These are phyloP conservation scores for Euphorbia lathyris DNA, from an alignment of 345 rosid genomes.

Conservation along the genomic window DNA sequence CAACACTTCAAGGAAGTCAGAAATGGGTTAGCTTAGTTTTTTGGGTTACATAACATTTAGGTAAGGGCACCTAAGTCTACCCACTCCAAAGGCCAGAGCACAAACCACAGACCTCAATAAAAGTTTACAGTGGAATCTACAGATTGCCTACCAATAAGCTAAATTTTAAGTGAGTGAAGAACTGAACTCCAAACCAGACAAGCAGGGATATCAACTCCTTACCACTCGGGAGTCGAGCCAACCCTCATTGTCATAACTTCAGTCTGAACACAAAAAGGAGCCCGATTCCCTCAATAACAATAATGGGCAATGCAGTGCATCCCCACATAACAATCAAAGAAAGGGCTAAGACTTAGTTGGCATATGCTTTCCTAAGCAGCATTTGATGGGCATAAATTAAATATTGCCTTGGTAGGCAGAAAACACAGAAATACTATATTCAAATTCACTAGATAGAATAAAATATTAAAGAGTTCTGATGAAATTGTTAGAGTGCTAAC, in stretches of 20 bases:
- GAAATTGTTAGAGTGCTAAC: slow-evolving; percentile 30
- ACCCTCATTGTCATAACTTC: no score
- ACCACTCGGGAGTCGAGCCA: no score
- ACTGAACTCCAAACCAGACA: no score
- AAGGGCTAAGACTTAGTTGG: neutral
- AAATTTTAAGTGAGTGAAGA: no score
- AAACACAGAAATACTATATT: neutral
- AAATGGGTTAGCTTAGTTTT: neutral
- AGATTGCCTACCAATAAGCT: no score
- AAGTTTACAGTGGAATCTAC: no score
- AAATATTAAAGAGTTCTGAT: neutral
- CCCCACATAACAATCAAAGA: neutral
- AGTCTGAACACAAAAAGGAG: neutral
- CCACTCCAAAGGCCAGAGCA: no score
- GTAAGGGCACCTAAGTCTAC: no score
- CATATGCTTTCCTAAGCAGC: neutral
- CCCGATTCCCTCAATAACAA: neutral
- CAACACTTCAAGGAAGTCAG: neutral
- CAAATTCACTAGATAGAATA: neutral
- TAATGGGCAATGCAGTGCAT: neutral
- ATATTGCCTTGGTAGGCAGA: neutral
- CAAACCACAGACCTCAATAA: no score
- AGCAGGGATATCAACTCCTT: no score
- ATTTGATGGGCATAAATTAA: neutral
- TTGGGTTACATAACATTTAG: no score